These are phyloP conservation scores for Coemansia sp. DNA, from an alignment of 192 early-diverging fungal species.

Conservation along the genomic window DNA sequence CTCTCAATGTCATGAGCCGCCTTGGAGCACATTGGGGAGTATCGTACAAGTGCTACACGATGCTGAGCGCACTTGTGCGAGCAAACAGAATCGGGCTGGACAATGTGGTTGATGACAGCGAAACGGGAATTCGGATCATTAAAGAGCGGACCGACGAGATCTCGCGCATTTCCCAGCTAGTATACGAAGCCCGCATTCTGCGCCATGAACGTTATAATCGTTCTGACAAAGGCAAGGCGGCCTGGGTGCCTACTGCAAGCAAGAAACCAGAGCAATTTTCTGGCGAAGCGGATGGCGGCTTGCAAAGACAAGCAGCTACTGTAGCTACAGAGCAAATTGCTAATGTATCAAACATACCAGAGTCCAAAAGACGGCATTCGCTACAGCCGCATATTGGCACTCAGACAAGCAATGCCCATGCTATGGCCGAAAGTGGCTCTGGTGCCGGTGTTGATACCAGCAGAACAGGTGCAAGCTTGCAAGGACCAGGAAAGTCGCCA, in stretches of 20 bases:
- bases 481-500: not conserved
- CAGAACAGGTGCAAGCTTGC: not conserved
- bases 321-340: no score
- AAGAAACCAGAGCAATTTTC: not conserved
- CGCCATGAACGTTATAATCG: conserved; percentile 11
- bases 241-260: not conserved
- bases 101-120: conserved; percentile 25
- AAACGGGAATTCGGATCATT: conserved; percentile 22
- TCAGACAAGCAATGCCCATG: no score
- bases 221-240: not conserved
- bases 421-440: no score
- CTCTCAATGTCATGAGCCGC: conserved; percentile 50
- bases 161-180: conserved; percentile 21
- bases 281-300: no score
- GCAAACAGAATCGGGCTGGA: conserved; percentile 46
- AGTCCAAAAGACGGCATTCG: no score
- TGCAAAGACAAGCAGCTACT: no score
- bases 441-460: no score
- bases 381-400: no score
- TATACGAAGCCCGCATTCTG: conserved; percentile 28
- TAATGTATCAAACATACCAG: no score
- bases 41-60: conserved; percentile 53
- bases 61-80: conserved; percentile 47
- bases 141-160: conserved; percentile 31
- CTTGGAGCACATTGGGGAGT: conserved; percentile 52